These are phyloP conservation scores for Paraphoma sp. DNA, from an alignment of 2,329 filamentous ascomycete genomes.

Conservation along the genomic window DNA sequence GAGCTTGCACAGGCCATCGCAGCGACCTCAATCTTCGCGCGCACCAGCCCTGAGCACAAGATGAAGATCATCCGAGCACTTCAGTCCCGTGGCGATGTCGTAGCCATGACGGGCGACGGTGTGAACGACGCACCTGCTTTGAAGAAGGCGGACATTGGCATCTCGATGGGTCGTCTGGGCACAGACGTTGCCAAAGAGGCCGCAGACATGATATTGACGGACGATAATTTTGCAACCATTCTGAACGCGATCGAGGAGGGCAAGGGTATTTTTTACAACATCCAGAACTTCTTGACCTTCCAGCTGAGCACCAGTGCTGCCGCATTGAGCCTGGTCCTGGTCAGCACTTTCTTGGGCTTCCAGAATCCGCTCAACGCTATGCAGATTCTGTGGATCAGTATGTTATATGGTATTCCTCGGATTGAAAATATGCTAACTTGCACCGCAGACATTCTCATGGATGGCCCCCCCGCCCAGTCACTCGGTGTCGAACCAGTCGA, in stretches of 20 bases:
- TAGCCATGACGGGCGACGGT: conserved; percentile 98
- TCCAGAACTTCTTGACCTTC: conserved; percentile 98
- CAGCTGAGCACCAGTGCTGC: conserved; percentile 97
- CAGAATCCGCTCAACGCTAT: conserved; percentile 97
- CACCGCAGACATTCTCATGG: conserved; percentile 92
- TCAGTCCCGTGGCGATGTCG: conserved; percentile 91
- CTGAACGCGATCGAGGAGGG: conserved; percentile 96
- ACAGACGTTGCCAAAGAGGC: conserved; percentile 98
- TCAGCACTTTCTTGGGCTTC: conserved; percentile 92
- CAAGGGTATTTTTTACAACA: conserved; percentile 99
- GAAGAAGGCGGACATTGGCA: conserved; percentile 97
- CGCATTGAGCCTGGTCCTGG: conserved; percentile 84
- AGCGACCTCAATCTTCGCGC: conserved; percentile 91
- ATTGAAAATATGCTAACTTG: conserved; percentile 21
- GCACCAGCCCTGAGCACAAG: conserved; percentile 97
- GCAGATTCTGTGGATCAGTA: conserved; percentile 99
- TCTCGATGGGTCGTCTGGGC: conserved; percentile 92
- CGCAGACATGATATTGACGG: conserved; percentile 90
- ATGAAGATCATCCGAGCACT: conserved; percentile 94
- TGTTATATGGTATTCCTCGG: conserved; percentile 49
- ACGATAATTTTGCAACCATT: conserved; percentile 91
- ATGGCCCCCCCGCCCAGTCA: conserved; percentile 95
- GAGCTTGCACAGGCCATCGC: conserved; percentile 85
- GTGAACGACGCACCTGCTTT: conserved; percentile 97
- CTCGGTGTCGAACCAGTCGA: conserved; percentile 95